Base-by-base conservation (phyloP, 148 eudicot genomes). In the Chenopodium suecicum region DNA sequence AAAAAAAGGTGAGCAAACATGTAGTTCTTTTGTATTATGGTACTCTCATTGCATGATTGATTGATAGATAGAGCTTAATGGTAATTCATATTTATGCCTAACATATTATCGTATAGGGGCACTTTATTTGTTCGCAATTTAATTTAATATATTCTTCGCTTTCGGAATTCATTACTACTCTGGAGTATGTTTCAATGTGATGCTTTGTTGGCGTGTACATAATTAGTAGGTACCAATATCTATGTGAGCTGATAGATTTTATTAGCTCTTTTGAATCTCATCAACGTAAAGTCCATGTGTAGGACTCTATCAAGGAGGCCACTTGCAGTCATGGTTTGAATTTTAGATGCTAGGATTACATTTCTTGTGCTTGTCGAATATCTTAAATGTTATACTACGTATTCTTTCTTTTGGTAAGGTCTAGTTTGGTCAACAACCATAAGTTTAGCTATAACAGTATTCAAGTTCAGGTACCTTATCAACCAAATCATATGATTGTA, bases 1-100 rank as follows among this genome's bases (percentile, higher is more conserved):
- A 85, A 77, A 82, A 80, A 79, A 87, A 87, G 86, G 91, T 89
- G 76, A 65, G 74, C 47, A 60, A 60, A 48, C 58, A 29, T 12
- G 32, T 62, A 4, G 2, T 29, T 62, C 29, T 37, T 76, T 76
- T 27, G 50, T 46, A 31, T 25, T 70, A 9, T 25, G 11, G 2
- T 47, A 52, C 25, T 56, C 13, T 44, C 25, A 19, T 1, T 60
- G 60, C 46, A 31, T 16, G 64, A 32, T 17, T 48, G 27, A 23
- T 64, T 16, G 64, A 32, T 16, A 64, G 27, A 25, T 73, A 7
- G 31, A 65, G 47, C 41, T 63, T 27, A 2, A 20, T 8, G 63
- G 62, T 19, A 12, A 54, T 54, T 54, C n/a, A 50, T 69, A 0
- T 20, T 16, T 2, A 32, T 27, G 27, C 29, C 37, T 31, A n/a